Evolutionary conservation across 176 grass and related monocot genomes (phyloP).

Genomic region (Lolium perenne): DNA sequence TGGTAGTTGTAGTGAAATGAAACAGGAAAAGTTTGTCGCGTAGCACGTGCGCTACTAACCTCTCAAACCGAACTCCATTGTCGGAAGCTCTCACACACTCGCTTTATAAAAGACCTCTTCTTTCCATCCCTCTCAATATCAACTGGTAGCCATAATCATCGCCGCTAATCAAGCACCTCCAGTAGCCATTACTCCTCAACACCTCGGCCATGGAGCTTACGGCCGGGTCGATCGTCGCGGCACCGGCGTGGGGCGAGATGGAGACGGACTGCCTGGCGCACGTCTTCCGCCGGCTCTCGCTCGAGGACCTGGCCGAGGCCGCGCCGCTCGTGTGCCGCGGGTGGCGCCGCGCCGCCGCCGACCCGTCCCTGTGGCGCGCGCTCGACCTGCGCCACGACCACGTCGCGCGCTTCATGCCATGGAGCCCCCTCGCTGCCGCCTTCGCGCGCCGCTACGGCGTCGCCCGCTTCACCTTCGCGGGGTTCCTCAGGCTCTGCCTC

Average conservation of each 20-base stretch:
- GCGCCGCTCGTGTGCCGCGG: constrained; percentile 78
- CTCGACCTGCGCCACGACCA: constrained; percentile 77
- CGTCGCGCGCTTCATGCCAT: constrained; percentile 83
- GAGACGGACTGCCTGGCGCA: constrained; percentile 71
- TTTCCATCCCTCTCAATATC: no score
- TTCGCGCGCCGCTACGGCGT: constrained; percentile 50
- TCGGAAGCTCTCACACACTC: no score
- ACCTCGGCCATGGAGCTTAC: background rate
- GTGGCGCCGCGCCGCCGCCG: constrained; percentile 64
- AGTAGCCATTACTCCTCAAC: no score
- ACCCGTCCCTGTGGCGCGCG: constrained; percentile 67
- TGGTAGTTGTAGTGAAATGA: no score
- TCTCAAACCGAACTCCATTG: no score
- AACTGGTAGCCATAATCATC: no score
- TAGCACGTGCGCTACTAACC: no score
- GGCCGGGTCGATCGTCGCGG: background rate
- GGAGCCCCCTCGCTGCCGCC: constrained; percentile 49
- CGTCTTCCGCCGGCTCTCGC: constrained; percentile 61
- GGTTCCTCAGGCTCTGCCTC: constrained; percentile 59
- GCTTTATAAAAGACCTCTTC: no score
- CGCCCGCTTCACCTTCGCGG: constrained; percentile 46
- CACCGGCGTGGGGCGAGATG: constrained; percentile 66
- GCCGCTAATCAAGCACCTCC: background rate
- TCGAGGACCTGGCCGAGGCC: constrained; percentile 60
- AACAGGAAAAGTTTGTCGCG: no score